A percentile compares a stretch with the other conserved stretches of the same genome.
Evolutionary conservation across 2,329 filamentous ascomycete species (phyloP).

Genomic region (Stagonosporopsis vannaccii): DNA sequence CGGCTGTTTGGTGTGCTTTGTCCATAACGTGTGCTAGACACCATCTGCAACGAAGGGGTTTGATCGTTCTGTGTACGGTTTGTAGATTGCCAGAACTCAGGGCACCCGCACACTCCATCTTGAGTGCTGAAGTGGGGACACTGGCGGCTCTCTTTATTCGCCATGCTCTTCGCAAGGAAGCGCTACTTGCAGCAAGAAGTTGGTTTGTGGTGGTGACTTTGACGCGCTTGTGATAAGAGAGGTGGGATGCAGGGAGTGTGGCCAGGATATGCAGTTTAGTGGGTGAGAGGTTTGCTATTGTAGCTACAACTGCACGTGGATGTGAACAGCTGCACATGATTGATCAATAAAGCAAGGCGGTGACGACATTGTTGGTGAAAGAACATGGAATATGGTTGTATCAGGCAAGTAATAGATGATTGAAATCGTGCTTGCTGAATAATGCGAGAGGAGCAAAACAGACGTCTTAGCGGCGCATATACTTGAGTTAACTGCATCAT

Average conservation of each 20-base stretch:
- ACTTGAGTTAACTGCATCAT: neutral
- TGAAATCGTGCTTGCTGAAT: neutral
- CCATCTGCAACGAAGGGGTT: neutral
- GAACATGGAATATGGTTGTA: neutral
- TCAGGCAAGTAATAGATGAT: neutral
- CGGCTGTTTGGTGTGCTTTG: neutral
- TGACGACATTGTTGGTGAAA: neutral
- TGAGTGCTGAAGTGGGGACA: slow-evolving; percentile 20
- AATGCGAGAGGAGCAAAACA: neutral
- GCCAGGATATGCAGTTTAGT: neutral
- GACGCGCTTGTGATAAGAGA: neutral
- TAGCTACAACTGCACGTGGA: neutral
- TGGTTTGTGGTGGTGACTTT: neutral
- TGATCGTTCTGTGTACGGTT: neutral
- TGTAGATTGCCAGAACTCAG: slow-evolving; percentile 27
- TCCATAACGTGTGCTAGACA: neutral
- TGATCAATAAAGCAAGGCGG: neutral
- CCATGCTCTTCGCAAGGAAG: slow-evolving; percentile 1
- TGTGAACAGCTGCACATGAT: neutral
- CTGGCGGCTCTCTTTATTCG: slow-evolving; percentile 1
- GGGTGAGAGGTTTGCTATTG: neutral
- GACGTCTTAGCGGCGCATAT: neutral
- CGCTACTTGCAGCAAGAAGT: neutral
- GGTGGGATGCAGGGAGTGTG: neutral
- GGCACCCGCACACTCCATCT: slow-evolving; percentile 38